These are phyloP conservation scores for Suhomyces sp. DNA, from an alignment of 805 yeast species.

Conservation along the genomic window DNA sequence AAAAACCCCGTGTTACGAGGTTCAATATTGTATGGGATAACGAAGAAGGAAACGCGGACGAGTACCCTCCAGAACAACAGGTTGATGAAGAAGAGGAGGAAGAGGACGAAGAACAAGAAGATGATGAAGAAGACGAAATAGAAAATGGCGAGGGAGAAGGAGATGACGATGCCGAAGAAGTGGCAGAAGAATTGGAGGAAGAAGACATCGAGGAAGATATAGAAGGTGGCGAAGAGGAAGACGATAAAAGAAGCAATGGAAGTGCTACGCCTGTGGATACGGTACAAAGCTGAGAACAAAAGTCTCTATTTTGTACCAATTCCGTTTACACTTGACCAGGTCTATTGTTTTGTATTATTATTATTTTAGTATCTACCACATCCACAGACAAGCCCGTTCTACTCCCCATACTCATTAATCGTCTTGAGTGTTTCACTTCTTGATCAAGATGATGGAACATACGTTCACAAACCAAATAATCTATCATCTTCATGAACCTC, in stretches of 20 bases:
- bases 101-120: constrained; percentile 29
- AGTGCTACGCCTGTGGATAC: constrained; percentile 17
- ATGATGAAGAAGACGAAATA: constrained; percentile 22
- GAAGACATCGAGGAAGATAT: constrained; percentile 31
- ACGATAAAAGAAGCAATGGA: constrained; percentile 12
- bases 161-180: constrained; percentile 15
- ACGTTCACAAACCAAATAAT: too few relatives aligned
- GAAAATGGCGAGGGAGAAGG: constrained; percentile 16
- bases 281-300: constrained; percentile 9
- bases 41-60: constrained; percentile 58
- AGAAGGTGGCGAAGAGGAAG: constrained; percentile 22
- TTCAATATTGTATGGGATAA: constrained; percentile 97
- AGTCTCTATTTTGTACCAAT: too few relatives aligned
- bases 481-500: too few relatives aligned
- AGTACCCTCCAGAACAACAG: constrained; percentile 73
- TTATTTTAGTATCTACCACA: too few relatives aligned
- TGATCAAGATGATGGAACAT: too few relatives aligned
- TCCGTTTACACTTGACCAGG: too few relatives aligned
- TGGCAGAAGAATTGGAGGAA: constrained; percentile 16
- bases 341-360: too few relatives aligned
- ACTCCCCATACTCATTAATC: too few relatives aligned
- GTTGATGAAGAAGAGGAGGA: constrained; percentile 48
- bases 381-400: too few relatives aligned
- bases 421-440: too few relatives aligned
- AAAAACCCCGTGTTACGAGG: constrained; percentile 95